Evolutionary conservation across 441 rosid species (phyloP).

Genomic region (Adansonia grandidieri): DNA sequence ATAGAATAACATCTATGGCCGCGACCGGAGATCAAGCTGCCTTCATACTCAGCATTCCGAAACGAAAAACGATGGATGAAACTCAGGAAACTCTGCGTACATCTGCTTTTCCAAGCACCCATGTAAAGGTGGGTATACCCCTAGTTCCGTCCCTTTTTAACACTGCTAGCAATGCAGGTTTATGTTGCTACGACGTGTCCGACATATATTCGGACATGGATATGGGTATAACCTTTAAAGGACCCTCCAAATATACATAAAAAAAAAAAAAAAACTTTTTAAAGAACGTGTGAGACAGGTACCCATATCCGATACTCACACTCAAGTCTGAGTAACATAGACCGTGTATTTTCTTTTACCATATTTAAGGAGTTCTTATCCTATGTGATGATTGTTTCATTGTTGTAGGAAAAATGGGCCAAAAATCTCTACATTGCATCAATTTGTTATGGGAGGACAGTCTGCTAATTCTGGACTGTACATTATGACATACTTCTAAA

Average conservation of each 20-base stretch:
- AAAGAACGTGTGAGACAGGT: too few species aligned
- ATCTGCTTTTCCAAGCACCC: conserved; percentile 89
- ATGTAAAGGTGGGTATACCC: conserved; percentile 66
- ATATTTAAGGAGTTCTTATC: too few species aligned
- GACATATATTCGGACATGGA: too few species aligned
- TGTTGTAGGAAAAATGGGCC: conserved; percentile 74
- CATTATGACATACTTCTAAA: not conserved
- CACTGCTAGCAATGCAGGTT: not conserved
- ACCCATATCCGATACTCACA: too few species aligned
- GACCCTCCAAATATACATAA: too few species aligned
- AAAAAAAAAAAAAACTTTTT: too few species aligned
- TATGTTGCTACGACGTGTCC: too few species aligned
- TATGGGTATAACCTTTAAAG: too few species aligned
- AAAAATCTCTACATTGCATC: conserved; percentile 84
- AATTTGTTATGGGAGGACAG: conserved; percentile 76
- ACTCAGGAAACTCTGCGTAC: conserved; percentile 95
- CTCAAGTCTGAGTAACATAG: too few species aligned
- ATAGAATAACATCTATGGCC: conserved; percentile 84
- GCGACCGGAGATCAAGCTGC: conserved; percentile 88
- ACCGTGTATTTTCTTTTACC: too few species aligned
- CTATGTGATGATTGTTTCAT: not conserved
- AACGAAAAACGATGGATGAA: conserved; percentile 73
- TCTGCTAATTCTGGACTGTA: conserved; percentile 44
- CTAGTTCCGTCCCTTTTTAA: not conserved
- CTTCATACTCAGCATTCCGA: conserved; percentile 75